Evolutionary conservation across 306 rosid genomes (phyloP).

Genomic region (Benincasa hispida): DNA sequence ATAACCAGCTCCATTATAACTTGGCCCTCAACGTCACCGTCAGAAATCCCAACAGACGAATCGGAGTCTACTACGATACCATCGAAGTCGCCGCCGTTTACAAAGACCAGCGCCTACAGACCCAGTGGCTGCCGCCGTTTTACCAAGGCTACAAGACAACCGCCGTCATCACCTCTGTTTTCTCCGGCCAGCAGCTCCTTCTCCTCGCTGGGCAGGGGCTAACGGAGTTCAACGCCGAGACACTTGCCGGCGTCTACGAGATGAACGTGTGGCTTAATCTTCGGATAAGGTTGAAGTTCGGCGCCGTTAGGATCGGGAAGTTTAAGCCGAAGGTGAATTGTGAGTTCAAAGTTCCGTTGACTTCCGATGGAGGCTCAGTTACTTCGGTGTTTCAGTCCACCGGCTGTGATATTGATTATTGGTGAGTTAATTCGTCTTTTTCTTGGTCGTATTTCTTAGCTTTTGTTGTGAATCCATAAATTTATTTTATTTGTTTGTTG

Average conservation of each 20-base stretch:
- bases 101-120: constrained; percentile 20
- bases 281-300: constrained; percentile 41
- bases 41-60: constrained; percentile 40
- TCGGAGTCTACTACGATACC: constrained; percentile 27
- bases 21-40: constrained; percentile 37
- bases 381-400: constrained; percentile 23
- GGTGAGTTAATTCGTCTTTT: neutral
- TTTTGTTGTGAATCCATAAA: neutral
- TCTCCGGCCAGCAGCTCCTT: constrained; percentile 27
- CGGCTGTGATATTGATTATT: constrained; percentile 43
- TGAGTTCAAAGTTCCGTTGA: constrained; percentile 41
- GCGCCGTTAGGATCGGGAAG: constrained; percentile 24
- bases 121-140: constrained; percentile 11
- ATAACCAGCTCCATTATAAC: constrained; percentile 24
- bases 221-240: constrained; percentile 23
- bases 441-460: too few species aligned
- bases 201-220: constrained; percentile 5
- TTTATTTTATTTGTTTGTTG: neutral
- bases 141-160: constrained; percentile 37
- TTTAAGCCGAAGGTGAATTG: constrained; percentile 50
- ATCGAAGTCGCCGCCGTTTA: constrained; percentile 31
- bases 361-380: constrained; percentile 8
- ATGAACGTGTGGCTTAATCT: constrained; percentile 49
- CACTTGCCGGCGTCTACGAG: constrained; percentile 19
- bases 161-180: constrained; percentile 13